Evolutionary conservation across 2,329 filamentous ascomycete genomes (phyloP), one percentile per base, ranked within the genome.

Genomic region (Xylariaceae sp.): DNA sequence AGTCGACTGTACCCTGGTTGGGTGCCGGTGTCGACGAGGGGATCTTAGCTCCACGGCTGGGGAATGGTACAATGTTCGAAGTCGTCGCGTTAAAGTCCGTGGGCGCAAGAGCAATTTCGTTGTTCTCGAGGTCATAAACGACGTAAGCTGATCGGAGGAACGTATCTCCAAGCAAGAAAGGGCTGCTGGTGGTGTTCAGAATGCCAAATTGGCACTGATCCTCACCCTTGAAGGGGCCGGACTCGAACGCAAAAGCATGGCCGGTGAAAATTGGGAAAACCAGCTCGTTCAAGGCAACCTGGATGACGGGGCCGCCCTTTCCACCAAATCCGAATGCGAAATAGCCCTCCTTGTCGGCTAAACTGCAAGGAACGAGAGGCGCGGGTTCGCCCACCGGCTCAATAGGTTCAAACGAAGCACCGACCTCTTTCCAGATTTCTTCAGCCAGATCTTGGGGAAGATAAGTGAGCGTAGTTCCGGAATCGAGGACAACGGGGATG

Each of bases 401-500:
- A 7, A 74, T 60, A 6, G 80, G 81, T 42, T 82, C 82, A 67
- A 79, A 83, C 8, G 73, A 61, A 4, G 80, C 84, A 42, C 83
- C 83, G 4, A 81, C 79, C 64, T 85, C 82, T 8, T 74, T 68
- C 80, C 81, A 83, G 9, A 84, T 74, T 62, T 80, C 72, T 6
- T 73, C 63, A 2, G 81, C 81, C 50, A 91, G 72, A 55, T 83
- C 78, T 59, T 82, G 77, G 1, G 89, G 89, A 0, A 92, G 75
- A 68, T 89, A 89, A 64, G 81, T 87, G 61, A 90, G 76, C 2
- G 86, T 89, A n/a, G 86, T 88, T 44, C 89, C 89, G 0, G 87
- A 89, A 73, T 92, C 89, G 42, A 92, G 80, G 3, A 92, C 79
- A 2, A 85, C 87, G 3, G 82, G 75, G n/a, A 83, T 70, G 0